These are phyloP conservation scores for Lipomyces anomalus DNA, from an alignment of 805 yeast species.

Conservation along the genomic window DNA sequence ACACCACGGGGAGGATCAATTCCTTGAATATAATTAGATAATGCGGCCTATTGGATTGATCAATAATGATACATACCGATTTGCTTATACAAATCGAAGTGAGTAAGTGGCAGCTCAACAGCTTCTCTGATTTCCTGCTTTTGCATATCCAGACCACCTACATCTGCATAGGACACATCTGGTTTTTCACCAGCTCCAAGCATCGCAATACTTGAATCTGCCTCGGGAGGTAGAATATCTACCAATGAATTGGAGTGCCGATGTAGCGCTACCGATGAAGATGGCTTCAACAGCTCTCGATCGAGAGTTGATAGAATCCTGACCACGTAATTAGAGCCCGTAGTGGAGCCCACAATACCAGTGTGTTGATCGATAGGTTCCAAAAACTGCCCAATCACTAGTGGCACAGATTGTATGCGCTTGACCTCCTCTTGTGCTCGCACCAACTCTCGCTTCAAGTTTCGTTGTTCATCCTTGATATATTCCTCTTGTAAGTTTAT, in stretches of 20 bases:
- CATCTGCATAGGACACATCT: slow-evolving; percentile 93
- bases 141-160: slow-evolving; percentile 98
- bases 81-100: slow-evolving; percentile 91
- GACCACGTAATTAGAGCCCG: slow-evolving; percentile 96
- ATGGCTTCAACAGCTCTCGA: slow-evolving; percentile 87
- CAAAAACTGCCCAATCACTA: slow-evolving; percentile 95
- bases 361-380: slow-evolving; percentile 96
- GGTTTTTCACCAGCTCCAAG: slow-evolving; percentile 94
- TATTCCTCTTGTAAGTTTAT: slow-evolving; percentile 88
- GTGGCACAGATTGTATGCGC: slow-evolving; percentile 93
- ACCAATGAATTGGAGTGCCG: slow-evolving; percentile 98
- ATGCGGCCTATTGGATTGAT: slow-evolving; percentile 34
- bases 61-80: too few relatives aligned
- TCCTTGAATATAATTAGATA: neutral
- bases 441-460: slow-evolving; percentile 84
- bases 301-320: slow-evolving; percentile 91
- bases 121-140: slow-evolving; percentile 99
- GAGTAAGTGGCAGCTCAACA: slow-evolving; percentile 92
- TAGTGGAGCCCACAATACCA: slow-evolving; percentile 94
- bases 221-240: slow-evolving; percentile 97
- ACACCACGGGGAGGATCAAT: slow-evolving; percentile 98
- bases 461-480: slow-evolving; percentile 96
- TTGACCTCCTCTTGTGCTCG: slow-evolving; percentile 99
- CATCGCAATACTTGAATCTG: slow-evolving; percentile 92
- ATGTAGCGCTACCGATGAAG: slow-evolving; percentile 93